Evolutionary conservation across 768 basidiomycete genomes (phyloP), one percentile per base, ranked within the genome.

Genomic region (Dacryopinax spathularia): DNA sequence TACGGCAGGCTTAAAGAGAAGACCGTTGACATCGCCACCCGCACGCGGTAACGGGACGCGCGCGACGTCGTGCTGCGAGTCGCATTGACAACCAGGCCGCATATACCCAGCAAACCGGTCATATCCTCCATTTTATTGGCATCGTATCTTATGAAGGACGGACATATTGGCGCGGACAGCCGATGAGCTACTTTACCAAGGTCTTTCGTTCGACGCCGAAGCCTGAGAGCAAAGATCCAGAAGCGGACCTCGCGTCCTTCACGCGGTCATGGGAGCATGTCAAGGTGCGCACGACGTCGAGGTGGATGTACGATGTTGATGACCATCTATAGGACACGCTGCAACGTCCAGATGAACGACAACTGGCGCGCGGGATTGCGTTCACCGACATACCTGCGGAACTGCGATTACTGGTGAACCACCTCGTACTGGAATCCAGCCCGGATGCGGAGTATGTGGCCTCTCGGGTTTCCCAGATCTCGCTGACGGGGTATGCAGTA

Each of bases 311-410:
- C 33, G 22, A 43, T 60, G 39, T 61, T 31, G 44, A 31, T 59
- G 22, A 35, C 12, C 31, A 22, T 65, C 65, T 15, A 27, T 65
- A 94, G 92, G 83, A 83, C 67, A 93, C 89, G 3, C 81, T 96
- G n/a, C 75, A 82, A 59, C 80, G 88, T 71, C 92, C 93, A 0
- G 91, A 96, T 73, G 92, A 96, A 76, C 81, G 92, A 37, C 91
- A 94, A 72, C 73, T 96, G 35, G 77, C 83, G 13, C 83, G 81
- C 71, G 91, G 94, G 15, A 93, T 94, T 69, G 76, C 76, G 61
- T 84, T 84, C 12, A 96, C 94, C 2, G 81, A 84, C 72, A 91
- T 94, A 0, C 91, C 93, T 7, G 77, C 75, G 27, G 82, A 84
- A 68, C 77, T 95, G 20, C 80, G 84, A 68, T 82, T 84, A 3